These are phyloP conservation scores for Elsinoe ampelina DNA, from an alignment of 2,329 filamentous ascomycete genomes.

Conservation along the genomic window DNA sequence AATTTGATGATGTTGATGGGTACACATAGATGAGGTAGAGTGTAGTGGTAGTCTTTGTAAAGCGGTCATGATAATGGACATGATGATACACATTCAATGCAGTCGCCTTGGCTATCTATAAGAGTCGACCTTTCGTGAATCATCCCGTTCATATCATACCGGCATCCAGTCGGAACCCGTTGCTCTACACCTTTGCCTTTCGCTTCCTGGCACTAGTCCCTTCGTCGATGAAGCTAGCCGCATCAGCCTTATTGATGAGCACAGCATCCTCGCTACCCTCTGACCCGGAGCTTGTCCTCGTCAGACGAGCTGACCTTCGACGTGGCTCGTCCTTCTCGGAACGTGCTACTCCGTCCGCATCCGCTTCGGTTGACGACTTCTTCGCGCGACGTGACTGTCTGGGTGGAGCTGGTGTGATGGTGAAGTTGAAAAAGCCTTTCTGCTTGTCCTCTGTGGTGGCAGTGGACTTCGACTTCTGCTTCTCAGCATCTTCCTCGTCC, in stretches of 20 bases:
- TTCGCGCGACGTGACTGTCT: neutral
- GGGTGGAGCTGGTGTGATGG: conserved; percentile 12
- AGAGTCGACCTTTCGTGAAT: neutral
- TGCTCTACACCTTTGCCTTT: neutral
- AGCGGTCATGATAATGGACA: no score
- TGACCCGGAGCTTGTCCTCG: neutral
- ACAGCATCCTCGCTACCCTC: conserved; percentile 15
- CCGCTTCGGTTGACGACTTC: neutral
- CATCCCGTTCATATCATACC: neutral
- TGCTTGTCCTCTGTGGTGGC: conserved; percentile 10
- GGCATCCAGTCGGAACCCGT: neutral
- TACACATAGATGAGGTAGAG: no score
- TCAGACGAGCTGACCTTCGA: conserved; percentile 4
- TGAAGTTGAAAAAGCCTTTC: conserved; percentile 13
- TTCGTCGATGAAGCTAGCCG: neutral
- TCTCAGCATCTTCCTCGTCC: neutral
- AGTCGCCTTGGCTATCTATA: no score
- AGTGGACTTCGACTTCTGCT: neutral
- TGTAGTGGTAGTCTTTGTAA: no score
- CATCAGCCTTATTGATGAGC: conserved; percentile 13
- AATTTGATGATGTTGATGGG: no score
- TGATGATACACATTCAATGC: no score
- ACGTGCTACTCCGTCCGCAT: neutral
- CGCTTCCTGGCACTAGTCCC: conserved; percentile 4
- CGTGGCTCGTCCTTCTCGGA: conserved; percentile 9